Base-by-base conservation (phyloP, 73 alveolate genomes). In the Paramecium octaurelia region DNA sequence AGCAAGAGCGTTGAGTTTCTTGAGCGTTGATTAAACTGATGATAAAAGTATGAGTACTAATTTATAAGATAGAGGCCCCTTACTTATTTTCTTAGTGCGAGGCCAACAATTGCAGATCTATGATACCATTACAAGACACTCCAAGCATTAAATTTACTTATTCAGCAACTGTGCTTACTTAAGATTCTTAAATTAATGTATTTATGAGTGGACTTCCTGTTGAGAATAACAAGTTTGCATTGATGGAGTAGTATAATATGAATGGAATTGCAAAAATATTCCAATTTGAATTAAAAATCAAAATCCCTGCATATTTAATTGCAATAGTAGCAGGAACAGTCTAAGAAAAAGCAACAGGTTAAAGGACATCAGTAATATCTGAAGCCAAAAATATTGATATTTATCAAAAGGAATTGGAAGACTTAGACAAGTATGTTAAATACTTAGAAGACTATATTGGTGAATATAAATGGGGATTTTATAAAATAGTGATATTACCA, bases 71-170 rank as follows among this genome's bases (percentile, higher is more conserved):
- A 73, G 87, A 29, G 59, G 59, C 93, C 44, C 99, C 99, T 23
- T 97, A 94, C 83, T 80, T 97, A 86, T 99, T 93, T 92, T 97
- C 99, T 50, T 98, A 96, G 87, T 97, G 99, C 73, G 98, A 96
- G 92, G 95, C 99, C 44, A 98, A 95, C 46, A 96, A 92, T 58
- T 97, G 99, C 54, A 92, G 99, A 84, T 93, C 98, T 6, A 73
- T 99, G 60, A 93, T 98, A 50, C 99, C 99, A 8, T 92, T 97
- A 73, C 97, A 98, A 92, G 99, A 99, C 86, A 98, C 99, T 8
- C 99, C 99, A 11, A 88, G 98, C 12, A 95, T 98, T 6, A 98
- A 98, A 93, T 57, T 97, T 43, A 94, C 99, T 5, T 96, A 94
- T 80, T 64, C 96, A 7, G 97, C 98, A 38, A 24, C 38, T 9